phyloP scores from a whole-genome alignment of 139 green algal genomes.

The Parachlorella kessleri region DNA sequence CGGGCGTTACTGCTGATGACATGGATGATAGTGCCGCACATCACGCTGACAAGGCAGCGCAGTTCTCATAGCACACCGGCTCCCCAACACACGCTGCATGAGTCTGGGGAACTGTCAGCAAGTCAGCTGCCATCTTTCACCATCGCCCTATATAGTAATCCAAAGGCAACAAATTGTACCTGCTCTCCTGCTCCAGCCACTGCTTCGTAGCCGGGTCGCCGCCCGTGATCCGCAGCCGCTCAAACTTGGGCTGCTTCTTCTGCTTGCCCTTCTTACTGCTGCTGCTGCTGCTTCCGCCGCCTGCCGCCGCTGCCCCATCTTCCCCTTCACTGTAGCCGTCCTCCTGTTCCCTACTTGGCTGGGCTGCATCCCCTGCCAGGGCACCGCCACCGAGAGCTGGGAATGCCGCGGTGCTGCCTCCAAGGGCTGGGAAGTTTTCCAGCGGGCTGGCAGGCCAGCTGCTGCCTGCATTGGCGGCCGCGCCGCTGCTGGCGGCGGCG shows the following conservation, averaged over 20 bases:
- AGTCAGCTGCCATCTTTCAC: too few relatives aligned
- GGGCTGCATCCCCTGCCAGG: background rate
- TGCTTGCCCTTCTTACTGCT: background rate
- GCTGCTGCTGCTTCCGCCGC: background rate
- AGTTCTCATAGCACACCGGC: too few relatives aligned
- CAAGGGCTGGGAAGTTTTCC: constrained; percentile 8
- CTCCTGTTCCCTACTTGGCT: constrained; percentile 16
- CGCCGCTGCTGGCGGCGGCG: background rate
- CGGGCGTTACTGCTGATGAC: too few relatives aligned
- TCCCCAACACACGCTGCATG: too few relatives aligned
- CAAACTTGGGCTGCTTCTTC: constrained; percentile 35
- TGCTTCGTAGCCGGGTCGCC: background rate
- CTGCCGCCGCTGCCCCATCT: too few relatives aligned
- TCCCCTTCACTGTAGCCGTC: too few relatives aligned
- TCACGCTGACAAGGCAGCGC: too few relatives aligned
- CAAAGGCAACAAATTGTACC: too few relatives aligned
- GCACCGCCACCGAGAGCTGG: background rate
- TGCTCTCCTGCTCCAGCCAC: constrained; percentile 25
- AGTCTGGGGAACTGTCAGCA: too few relatives aligned
- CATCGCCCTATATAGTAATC: too few relatives aligned
- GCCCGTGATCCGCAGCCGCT: constrained; percentile 32
- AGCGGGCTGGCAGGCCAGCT: background rate
- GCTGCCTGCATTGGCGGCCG: background rate
- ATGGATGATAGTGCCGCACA: too few relatives aligned
- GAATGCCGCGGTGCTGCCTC: background rate